These are phyloP conservation scores for Gossypium laxum DNA, from an alignment of 441 rosid genomes.

Conservation along the genomic window DNA sequence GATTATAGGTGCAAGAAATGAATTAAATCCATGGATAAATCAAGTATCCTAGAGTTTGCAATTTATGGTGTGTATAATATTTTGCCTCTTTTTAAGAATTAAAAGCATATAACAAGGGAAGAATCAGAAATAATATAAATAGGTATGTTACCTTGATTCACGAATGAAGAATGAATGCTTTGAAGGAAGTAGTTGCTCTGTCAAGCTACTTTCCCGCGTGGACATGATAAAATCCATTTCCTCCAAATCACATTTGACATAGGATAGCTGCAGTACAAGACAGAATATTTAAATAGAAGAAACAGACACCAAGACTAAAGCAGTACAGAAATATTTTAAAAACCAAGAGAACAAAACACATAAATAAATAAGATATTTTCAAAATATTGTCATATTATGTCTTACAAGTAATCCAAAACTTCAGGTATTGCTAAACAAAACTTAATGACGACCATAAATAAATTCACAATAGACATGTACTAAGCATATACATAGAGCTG, in stretches of 20 bases:
- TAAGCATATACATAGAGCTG: neutral
- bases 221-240: slow-evolving; percentile 94
- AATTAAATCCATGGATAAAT: neutral
- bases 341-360: neutral
- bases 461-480: neutral
- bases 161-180: slow-evolving; percentile 86
- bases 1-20: neutral
- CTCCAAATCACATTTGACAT: slow-evolving; percentile 68
- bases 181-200: slow-evolving; percentile 84
- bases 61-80: neutral
- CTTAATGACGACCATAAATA: neutral
- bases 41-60: neutral
- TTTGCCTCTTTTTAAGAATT: neutral
- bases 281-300: slow-evolving; percentile 22
- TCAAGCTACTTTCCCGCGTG: slow-evolving; percentile 56
- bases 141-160: slow-evolving; percentile 60
- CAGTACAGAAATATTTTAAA: slow-evolving; percentile 2
- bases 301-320: neutral
- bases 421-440: neutral
- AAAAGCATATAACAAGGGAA: slow-evolving; percentile 1
- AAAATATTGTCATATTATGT: neutral
- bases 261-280: slow-evolving; percentile 55
- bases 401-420: neutral
- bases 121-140: slow-evolving; percentile 15
- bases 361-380: slow-evolving; percentile 6